A percentile compares a stretch with the other conserved stretches of the same genome.
Conservation (phyloP, 371 early-diverging fungal species). For the Rhizopus stolonifer region DNA sequence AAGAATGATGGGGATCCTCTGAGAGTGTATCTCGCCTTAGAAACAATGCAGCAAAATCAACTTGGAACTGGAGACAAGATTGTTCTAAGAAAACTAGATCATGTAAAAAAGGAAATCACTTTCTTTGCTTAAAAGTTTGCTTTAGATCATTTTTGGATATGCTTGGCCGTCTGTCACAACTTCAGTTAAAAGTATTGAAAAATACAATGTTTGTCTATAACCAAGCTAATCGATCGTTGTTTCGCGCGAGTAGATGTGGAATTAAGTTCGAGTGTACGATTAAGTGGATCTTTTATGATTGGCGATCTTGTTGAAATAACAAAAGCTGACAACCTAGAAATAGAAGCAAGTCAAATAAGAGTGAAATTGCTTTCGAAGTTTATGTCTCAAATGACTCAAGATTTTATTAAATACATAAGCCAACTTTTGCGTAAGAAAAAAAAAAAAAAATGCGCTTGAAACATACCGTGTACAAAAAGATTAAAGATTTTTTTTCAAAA, state of each 20-base stretch:
- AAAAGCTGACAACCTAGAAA: neutral
- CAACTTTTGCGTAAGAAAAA: constrained; percentile 21
- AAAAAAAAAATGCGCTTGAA: too few relatives aligned
- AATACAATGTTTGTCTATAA: neutral
- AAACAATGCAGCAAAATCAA: constrained; percentile 44
- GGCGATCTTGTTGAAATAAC: constrained; percentile 17
- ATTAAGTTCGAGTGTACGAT: constrained; percentile 15
- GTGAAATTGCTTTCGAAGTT: constrained; percentile 14
- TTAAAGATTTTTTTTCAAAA: neutral
- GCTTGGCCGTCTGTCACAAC: constrained; percentile 25
- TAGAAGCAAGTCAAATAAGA: constrained; percentile 16
- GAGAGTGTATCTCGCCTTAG: constrained; percentile 46
- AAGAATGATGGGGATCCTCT: constrained; percentile 3
- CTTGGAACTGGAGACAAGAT: constrained; percentile 59
- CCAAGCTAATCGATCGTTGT: neutral
- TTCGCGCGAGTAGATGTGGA: constrained; percentile 12
- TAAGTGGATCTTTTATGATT: constrained; percentile 18
- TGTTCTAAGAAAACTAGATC: constrained; percentile 27
- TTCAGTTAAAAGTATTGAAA: constrained; percentile 10
- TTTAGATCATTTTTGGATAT: constrained; percentile 15
- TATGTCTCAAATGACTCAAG: constrained; percentile 7
- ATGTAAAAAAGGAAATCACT: constrained; percentile 6
- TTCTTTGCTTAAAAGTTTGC: neutral
- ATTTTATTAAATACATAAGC: constrained; percentile 18
- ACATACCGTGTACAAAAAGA: neutral